These are phyloP conservation scores for Penicillium mononematosum DNA, from an alignment of 495 filamentous ascomycete genomes.

Conservation along the genomic window DNA sequence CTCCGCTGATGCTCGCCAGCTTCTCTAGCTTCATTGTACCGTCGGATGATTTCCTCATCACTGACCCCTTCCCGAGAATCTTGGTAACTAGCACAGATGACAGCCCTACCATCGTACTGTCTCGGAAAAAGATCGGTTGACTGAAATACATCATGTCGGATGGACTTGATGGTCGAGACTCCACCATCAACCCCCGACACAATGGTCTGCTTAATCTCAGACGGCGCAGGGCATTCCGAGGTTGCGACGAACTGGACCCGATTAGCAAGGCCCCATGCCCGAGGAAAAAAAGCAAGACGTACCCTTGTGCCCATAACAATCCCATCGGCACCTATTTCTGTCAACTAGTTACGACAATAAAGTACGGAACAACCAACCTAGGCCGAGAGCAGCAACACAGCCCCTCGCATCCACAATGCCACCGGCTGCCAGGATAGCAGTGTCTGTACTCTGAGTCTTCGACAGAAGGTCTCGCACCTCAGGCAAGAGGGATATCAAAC, in stretches of 20 bases:
- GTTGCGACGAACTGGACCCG: slow-evolving; percentile 23
- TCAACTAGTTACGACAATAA: background rate
- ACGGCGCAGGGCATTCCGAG: slow-evolving; percentile 24
- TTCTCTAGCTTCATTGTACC: slow-evolving; percentile 25
- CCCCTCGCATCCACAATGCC: slow-evolving; percentile 62
- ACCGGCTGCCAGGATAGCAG: slow-evolving; percentile 63
- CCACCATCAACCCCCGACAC: slow-evolving; percentile 24
- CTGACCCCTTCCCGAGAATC: slow-evolving; percentile 17
- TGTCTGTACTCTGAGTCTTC: slow-evolving; percentile 35
- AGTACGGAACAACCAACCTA: slow-evolving; percentile 42
- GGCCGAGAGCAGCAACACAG: slow-evolving; percentile 56
- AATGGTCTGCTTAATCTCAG: slow-evolving; percentile 23
- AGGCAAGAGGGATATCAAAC: slow-evolving; percentile 57
- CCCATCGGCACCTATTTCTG: slow-evolving; percentile 47
- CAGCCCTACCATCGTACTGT: slow-evolving; percentile 30
- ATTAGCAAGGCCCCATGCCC: slow-evolving; percentile 3
- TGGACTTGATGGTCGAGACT: slow-evolving; percentile 26
- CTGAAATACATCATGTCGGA: slow-evolving; percentile 24
- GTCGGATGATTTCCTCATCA: slow-evolving; percentile 24
- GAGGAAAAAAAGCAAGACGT: background rate
- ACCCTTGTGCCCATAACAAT: slow-evolving; percentile 65
- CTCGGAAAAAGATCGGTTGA: slow-evolving; percentile 29
- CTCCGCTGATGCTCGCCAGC: slow-evolving; percentile 21
- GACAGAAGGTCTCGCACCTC: slow-evolving; percentile 57
- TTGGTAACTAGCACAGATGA: slow-evolving; percentile 22